These are phyloP conservation scores for Quercus bicolor DNA, from an alignment of 306 rosid genomes.

Conservation along the genomic window DNA sequence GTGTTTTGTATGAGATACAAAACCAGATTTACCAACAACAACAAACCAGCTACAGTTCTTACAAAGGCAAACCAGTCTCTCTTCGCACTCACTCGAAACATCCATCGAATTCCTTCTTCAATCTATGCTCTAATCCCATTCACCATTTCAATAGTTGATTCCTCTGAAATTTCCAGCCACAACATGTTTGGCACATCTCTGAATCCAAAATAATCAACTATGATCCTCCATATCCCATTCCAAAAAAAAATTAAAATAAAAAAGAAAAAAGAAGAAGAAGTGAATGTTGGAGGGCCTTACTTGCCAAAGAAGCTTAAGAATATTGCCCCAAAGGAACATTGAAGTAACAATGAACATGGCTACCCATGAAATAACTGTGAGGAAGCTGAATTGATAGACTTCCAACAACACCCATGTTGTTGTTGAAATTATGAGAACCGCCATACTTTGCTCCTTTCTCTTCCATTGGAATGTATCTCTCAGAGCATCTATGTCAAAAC, in stretches of 20 bases:
- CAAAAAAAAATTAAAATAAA: no score
- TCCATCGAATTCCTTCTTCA: slow-evolving; percentile 44
- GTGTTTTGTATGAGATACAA: no score
- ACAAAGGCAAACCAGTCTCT: slow-evolving; percentile 40
- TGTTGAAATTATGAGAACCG: slow-evolving; percentile 31
- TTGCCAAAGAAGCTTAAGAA: slow-evolving; percentile 48
- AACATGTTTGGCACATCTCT: slow-evolving; percentile 43
- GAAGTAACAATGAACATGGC: slow-evolving; percentile 38
- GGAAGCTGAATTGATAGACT: slow-evolving; percentile 48
- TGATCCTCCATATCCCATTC: background rate
- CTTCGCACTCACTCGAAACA: slow-evolving; percentile 35
- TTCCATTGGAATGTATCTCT: slow-evolving; percentile 53
- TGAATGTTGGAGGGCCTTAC: slow-evolving; percentile 23
- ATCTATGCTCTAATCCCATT: slow-evolving; percentile 17
- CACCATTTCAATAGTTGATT: slow-evolving; percentile 24
- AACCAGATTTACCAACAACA: no score
- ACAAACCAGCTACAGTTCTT: slow-evolving; percentile 32
- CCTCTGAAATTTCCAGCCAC: slow-evolving; percentile 35
- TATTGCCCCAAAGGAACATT: slow-evolving; percentile 51
- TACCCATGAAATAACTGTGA: slow-evolving; percentile 51
- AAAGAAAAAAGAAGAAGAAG: background rate
- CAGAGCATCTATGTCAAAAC: slow-evolving; percentile 25
- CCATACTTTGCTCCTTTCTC: slow-evolving; percentile 35
- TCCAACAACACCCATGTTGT: slow-evolving; percentile 57
- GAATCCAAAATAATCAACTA: slow-evolving; percentile 4